A percentile compares a stretch with the other conserved stretches of the same genome.
phyloP scores from a whole-genome alignment of 495 filamentous ascomycete species.

The Tuber aestivum region DNA sequence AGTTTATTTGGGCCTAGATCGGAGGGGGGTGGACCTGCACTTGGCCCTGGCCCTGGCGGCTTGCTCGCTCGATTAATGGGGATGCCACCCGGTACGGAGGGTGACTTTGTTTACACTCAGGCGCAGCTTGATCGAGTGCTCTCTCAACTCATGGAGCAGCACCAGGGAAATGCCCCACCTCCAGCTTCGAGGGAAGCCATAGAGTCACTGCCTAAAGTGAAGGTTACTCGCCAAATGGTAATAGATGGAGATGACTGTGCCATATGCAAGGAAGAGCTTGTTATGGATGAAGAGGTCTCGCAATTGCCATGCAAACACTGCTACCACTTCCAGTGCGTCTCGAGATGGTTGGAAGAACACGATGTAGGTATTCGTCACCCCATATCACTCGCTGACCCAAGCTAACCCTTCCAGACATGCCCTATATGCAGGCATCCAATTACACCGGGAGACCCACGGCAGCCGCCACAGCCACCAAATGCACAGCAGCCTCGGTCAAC shows the following conservation, averaged over 20 bases:
- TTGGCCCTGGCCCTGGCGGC: slow-evolving; percentile 23
- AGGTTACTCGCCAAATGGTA: slow-evolving; percentile 37
- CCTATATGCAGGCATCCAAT: slow-evolving; percentile 40
- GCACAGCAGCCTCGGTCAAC: not conserved
- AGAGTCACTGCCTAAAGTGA: slow-evolving; percentile 51
- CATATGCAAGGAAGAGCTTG: slow-evolving; percentile 86
- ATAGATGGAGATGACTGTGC: slow-evolving; percentile 65
- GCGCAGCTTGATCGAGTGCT: slow-evolving; percentile 87
- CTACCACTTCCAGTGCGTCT: slow-evolving; percentile 49
- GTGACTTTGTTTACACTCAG: slow-evolving; percentile 87
- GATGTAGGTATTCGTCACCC: slow-evolving; percentile 23
- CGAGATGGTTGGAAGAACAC: slow-evolving; percentile 39
- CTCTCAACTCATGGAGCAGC: slow-evolving; percentile 77
- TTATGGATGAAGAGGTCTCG: slow-evolving; percentile 66
- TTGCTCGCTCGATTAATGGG: slow-evolving; percentile 26
- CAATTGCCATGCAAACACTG: slow-evolving; percentile 83
- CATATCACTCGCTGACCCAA: not conserved
- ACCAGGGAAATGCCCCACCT: slow-evolving; percentile 68
- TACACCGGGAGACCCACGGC: slow-evolving; percentile 32
- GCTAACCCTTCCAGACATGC: slow-evolving; percentile 28
- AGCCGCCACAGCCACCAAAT: slow-evolving; percentile 19
- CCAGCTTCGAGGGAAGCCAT: slow-evolving; percentile 74
- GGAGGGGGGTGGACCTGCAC: not conserved
- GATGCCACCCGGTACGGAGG: slow-evolving; percentile 43
- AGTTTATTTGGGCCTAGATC: not conserved